Conservation (phyloP, 257 asterid genomes). For the Linaria vulgaris region DNA sequence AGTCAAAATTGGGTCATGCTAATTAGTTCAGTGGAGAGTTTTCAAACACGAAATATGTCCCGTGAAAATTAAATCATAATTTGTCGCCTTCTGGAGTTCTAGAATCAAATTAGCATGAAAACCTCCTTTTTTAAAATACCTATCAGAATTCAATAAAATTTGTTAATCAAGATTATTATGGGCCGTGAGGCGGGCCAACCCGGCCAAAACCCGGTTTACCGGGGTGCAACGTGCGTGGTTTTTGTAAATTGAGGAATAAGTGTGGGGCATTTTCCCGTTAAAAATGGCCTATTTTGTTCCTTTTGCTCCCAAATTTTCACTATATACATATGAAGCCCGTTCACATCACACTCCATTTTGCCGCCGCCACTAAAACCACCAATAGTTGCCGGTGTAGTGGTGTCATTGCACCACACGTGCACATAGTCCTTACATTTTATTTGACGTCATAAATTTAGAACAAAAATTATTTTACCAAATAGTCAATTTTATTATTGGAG, state of each 20-base stretch:
- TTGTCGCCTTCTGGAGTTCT: no score
- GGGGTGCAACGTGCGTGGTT: conserved; percentile 5
- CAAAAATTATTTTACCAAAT: no score
- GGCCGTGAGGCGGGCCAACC: conserved; percentile 10
- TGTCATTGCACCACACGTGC: conserved; percentile 8
- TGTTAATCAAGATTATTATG: no score
- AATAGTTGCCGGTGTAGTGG: conserved; percentile 32
- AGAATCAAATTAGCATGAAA: no score
- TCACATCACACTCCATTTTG: conserved; percentile 37
- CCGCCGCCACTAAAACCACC: conserved; percentile 36
- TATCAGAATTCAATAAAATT: no score
- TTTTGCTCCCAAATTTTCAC: conserved; percentile 22
- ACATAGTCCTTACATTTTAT: conserved; percentile 2
- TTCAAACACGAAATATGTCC: no score
- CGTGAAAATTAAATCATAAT: no score
- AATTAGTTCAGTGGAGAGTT: no score
- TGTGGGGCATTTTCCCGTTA: not conserved
- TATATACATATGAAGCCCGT: conserved; percentile 35
- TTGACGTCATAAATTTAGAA: conserved; percentile 5
- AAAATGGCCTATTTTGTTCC: conserved; percentile 21
- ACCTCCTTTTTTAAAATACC: no score
- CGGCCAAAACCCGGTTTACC: conserved; percentile 24
- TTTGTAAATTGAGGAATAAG: not conserved
- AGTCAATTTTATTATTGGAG: no score
- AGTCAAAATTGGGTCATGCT: no score